Conservation (phyloP, 2,329 filamentous ascomycete genomes). For the Fusarium albidum region DNA sequence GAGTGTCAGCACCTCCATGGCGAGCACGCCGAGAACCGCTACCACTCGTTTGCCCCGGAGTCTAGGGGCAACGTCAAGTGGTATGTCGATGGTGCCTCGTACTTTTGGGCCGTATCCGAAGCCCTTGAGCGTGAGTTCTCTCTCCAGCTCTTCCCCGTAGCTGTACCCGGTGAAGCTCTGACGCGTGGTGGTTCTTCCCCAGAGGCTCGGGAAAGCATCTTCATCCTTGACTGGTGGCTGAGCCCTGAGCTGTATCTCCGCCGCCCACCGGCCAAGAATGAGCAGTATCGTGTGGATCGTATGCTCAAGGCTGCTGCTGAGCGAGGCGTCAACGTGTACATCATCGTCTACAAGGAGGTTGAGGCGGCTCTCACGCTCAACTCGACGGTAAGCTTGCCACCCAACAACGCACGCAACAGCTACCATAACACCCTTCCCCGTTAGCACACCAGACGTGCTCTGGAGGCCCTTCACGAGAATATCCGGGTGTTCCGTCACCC, state of each 20-base stretch:
- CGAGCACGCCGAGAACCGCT: conserved; percentile 60
- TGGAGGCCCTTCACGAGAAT: conserved; percentile 82
- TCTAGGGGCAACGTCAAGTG: conserved; percentile 82
- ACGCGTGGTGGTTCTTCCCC: not conserved
- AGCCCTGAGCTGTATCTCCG: conserved; percentile 88
- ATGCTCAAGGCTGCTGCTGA: conserved; percentile 85
- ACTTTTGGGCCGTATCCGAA: conserved; percentile 85
- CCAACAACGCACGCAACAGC: conserved; percentile 13
- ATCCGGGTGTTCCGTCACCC: conserved; percentile 91
- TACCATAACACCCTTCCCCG: conserved; percentile 38
- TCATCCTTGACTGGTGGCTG: conserved; percentile 92
- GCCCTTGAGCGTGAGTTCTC: conserved; percentile 70
- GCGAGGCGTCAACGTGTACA: conserved; percentile 82
- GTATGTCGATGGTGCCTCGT: conserved; percentile 85
- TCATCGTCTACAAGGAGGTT: conserved; percentile 94
- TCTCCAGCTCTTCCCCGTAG: not conserved
- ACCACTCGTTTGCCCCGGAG: conserved; percentile 75
- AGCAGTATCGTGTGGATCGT: conserved; percentile 83
- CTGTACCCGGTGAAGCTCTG: conserved; percentile 15
- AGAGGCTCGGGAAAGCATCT: conserved; percentile 79
- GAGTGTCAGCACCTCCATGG: conserved; percentile 52
- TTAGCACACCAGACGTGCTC: conserved; percentile 78
- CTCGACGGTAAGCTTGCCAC: conserved; percentile 48
- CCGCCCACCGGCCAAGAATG: conserved; percentile 81
- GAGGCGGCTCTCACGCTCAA: conserved; percentile 76